phyloP scores from a whole-genome alignment of 441 rosid genomes.

The Euphorbia corollata region DNA sequence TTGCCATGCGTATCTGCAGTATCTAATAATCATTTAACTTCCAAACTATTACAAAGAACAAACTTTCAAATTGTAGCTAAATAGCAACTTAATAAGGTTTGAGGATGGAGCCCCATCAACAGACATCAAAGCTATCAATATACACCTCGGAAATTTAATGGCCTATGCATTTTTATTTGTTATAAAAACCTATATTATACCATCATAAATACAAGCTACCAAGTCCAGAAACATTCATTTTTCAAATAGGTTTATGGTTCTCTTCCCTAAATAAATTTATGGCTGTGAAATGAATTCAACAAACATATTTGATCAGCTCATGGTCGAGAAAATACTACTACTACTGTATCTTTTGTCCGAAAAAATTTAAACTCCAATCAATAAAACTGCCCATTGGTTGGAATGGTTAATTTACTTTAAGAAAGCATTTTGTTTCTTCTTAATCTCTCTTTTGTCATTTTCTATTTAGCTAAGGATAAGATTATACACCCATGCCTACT shows the following conservation, averaged over 20 bases:
- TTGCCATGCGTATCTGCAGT: slow-evolving; percentile 25
- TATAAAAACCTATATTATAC: no score
- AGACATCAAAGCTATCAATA: neutral
- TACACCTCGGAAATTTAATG: neutral
- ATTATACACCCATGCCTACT: neutral
- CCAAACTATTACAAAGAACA: neutral
- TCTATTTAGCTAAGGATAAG: neutral
- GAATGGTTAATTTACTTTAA: neutral
- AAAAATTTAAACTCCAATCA: neutral
- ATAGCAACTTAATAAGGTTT: neutral
- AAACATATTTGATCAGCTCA: neutral
- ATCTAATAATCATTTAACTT: slow-evolving; percentile 10
- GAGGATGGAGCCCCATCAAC: neutral
- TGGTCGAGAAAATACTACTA: neutral
- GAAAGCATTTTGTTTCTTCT: neutral
- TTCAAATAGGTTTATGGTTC: neutral
- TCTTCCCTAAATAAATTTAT: neutral
- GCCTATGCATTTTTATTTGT: neutral
- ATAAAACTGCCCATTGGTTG: neutral
- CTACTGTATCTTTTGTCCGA: no score
- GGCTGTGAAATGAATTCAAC: neutral
- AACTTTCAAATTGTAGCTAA: neutral
- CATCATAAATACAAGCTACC: neutral
- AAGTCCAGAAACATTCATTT: neutral
- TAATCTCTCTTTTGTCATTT: neutral